phyloP scores from a whole-genome alignment of 2,329 filamentous ascomycete species.

The Fusarium pininemorale region DNA sequence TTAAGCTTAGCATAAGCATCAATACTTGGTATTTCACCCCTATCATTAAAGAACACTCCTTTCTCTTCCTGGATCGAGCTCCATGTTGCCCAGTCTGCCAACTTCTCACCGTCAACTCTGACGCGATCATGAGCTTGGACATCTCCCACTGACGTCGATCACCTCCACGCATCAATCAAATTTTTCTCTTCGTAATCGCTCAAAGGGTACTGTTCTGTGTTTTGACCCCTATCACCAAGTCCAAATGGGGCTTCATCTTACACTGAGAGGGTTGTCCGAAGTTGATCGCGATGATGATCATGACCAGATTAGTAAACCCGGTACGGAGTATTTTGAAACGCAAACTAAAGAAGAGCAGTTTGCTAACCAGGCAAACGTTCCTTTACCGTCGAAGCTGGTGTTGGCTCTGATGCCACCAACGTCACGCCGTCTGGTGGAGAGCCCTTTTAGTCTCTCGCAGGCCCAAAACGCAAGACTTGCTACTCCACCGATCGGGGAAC shows the following conservation, averaged over 20 bases:
- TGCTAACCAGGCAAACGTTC: background rate
- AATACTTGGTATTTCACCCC: background rate
- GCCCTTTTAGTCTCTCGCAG: background rate
- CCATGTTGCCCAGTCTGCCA: background rate
- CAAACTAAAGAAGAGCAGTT: background rate
- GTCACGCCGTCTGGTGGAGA: background rate
- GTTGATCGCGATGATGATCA: conserved; percentile 1
- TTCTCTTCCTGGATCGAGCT: background rate
- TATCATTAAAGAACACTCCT: background rate
- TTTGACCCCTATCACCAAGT: background rate
- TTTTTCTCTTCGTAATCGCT: background rate
- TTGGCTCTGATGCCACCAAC: conserved; percentile 4
- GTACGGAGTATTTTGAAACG: background rate
- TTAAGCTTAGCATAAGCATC: background rate
- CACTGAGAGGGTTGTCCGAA: background rate
- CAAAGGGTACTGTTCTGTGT: background rate
- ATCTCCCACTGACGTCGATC: conserved; percentile 1
- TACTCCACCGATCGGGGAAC: background rate
- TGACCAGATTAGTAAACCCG: background rate
- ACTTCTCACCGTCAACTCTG: background rate
- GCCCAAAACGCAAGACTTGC: background rate
- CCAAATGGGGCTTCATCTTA: background rate
- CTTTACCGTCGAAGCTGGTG: background rate
- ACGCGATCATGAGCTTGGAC: background rate
- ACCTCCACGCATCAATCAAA: background rate